Evolutionary conservation across 371 early-diverging fungal genomes (phyloP), one percentile per base, ranked within the genome.

Genomic region (Actinomortierella wolfii): DNA sequence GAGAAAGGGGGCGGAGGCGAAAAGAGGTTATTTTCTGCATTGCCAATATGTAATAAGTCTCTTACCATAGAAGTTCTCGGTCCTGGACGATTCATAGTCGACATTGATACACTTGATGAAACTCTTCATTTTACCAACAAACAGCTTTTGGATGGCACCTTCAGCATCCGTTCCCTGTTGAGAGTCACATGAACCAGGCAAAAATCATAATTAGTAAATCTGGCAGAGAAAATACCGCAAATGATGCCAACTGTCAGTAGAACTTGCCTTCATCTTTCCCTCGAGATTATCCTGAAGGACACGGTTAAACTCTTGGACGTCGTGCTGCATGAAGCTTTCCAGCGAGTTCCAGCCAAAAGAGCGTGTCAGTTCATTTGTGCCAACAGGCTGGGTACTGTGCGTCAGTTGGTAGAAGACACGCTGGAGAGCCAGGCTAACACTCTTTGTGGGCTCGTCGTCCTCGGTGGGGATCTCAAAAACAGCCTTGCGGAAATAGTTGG

Each of bases 261-360:
- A 60, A 59, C 46, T 11, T 59, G 84, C 89, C 85, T 94, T 92
- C 98, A 97, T 97, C 77, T 95, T 95, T 46, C 81, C 87, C 79
- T 97, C 98, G 47, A 98, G 78, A 73, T 93, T 94, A 74, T 98
- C 98, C 79, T 96, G 96, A 51, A 98, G 78, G 6, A 97, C 95
- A 48, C 99, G 86, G 79, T 96, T 95, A 69, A 98, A 95, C 74
- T 97, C 98, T 71, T 97, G 97, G 14, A 98, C 94, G 76, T 98
- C 99, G 74, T 97, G 98, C 79, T 98, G 98, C 88, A 89, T 90
- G 70, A 97, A 98, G 7, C 96, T 88, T 44, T 97, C 98, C 53
- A 88, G 58, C 1, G 96, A 88, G 77, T 95, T 92, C 99, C 99
- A 98, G 6, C 99, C 99, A 85, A 98, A 98, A 1, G 95, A 94